Evolutionary conservation across 768 basidiomycete species (phyloP), one percentile per base, ranked within the genome.

Genomic region (Lyophyllum semitale): DNA sequence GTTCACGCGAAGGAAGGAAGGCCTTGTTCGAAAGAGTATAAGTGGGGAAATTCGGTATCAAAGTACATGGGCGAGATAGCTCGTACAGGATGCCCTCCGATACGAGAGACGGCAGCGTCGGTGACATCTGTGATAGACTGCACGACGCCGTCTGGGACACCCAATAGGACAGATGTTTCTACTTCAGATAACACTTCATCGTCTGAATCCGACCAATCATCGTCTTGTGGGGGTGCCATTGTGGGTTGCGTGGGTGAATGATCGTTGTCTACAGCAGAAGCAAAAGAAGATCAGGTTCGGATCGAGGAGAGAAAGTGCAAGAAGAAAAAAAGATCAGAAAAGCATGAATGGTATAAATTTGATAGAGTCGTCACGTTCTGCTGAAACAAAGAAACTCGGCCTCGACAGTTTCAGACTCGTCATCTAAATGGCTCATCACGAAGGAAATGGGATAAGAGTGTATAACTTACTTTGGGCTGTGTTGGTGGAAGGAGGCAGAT

Each of bases 31-130:
- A 71, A 71, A 69, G 44, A 27, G 48, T 51, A 75, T 70, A 74
- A 71, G 81, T 72, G 67, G 71, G 71, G 70, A 77, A 73, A 77
- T 79, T 75, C 63, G 72, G 69, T 71, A 74, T 67, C 66, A 71
- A 69, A 66, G 68, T 79, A 83, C 77, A 79, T 71, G 68, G 63
- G 73, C 70, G 71, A 74, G 76, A 76, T 72, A 72, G 37, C n/a
- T 82, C 91, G 84, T 87, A 94, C 92, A 80, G 93, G 93, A 74
- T 80, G 81, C 68, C 93, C 93, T 67, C 93, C 93, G 58, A 95
- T 88, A 71, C 93, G 89, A 71, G 93, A 95, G 60, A 94, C 90
- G 54, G 89, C 85, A 40, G 84, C 88, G 72, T 95, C 92, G 61
- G 68, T 69, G 62, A 89, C 68, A 68, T 93, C 91, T 38, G 74